Conservation (phyloP, 805 yeast genomes). For the Peterozyma toletana region DNA sequence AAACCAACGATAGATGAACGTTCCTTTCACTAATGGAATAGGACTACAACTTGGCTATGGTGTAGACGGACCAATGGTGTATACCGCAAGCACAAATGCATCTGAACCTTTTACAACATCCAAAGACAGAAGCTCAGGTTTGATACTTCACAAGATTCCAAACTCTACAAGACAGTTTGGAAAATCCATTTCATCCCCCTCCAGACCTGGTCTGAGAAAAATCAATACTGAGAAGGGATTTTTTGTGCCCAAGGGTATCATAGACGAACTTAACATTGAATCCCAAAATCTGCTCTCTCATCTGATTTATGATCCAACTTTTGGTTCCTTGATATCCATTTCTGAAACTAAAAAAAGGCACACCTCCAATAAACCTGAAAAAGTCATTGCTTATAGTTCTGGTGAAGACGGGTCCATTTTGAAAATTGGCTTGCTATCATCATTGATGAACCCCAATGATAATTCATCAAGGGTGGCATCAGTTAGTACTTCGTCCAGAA, state of each 20-base stretch:
- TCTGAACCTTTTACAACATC: conserved; percentile 19
- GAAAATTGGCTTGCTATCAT: conserved; percentile 17
- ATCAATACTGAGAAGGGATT: conserved; percentile 10
- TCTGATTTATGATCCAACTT: conserved; percentile 28
- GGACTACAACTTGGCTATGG: conserved; percentile 38
- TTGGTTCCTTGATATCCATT: conserved; percentile 18
- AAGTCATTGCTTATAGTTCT: conserved; percentile 19
- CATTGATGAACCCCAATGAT: conserved; percentile 8
- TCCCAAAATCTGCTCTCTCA: conserved; percentile 19
- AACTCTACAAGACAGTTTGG: conserved; percentile 6
- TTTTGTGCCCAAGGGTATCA: conserved; percentile 19
- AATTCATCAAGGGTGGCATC: conserved; percentile 8
- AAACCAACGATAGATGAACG: too few relatives aligned
- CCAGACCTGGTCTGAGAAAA: background rate
- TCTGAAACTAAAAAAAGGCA: conserved; percentile 11
- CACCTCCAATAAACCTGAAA: conserved; percentile 3
- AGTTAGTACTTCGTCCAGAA: conserved; percentile 14
- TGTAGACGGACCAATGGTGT: conserved; percentile 26
- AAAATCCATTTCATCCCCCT: background rate
- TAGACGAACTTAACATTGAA: conserved; percentile 17
- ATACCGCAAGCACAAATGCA: conserved; percentile 10
- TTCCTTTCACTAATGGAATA: conserved; percentile 26
- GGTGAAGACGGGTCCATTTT: conserved; percentile 25
- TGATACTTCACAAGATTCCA: conserved; percentile 10
- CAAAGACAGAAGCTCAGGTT: conserved; percentile 16